These are phyloP conservation scores for Mycena pura DNA, from an alignment of 768 basidiomycete species.

Conservation along the genomic window DNA sequence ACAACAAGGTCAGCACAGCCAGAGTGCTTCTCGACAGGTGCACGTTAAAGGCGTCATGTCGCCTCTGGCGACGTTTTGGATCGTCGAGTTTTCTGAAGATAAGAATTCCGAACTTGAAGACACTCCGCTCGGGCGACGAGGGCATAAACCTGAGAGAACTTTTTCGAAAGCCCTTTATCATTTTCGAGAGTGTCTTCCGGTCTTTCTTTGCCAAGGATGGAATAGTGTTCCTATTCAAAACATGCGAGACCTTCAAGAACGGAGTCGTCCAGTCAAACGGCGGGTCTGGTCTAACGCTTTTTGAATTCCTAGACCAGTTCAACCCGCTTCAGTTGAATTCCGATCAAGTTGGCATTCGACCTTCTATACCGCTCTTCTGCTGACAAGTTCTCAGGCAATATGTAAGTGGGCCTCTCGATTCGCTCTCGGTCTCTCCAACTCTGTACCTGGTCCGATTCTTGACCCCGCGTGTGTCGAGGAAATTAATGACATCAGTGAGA, in stretches of 20 bases:
- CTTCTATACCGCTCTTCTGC: not conserved
- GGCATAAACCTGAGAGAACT: slow-evolving; percentile 47
- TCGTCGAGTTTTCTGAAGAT: slow-evolving; percentile 62
- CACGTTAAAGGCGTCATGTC: slow-evolving; percentile 58
- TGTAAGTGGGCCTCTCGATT: slow-evolving; percentile 72
- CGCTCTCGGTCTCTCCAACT: slow-evolving; percentile 67
- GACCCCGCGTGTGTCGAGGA: slow-evolving; percentile 41
- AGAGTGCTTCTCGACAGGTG: slow-evolving; percentile 55
- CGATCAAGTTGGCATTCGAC: slow-evolving; percentile 51
- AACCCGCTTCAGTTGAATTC: slow-evolving; percentile 56
- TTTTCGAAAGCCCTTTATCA: slow-evolving; percentile 56
- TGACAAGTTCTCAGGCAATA: slow-evolving; percentile 52
- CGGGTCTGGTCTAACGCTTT: slow-evolving; percentile 38
- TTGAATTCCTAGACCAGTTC: slow-evolving; percentile 60
- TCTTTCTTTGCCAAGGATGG: slow-evolving; percentile 68
- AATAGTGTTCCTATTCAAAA: slow-evolving; percentile 60
- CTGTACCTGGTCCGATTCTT: slow-evolving; percentile 60
- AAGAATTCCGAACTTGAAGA: slow-evolving; percentile 44
- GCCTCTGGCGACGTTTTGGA: slow-evolving; percentile 66
- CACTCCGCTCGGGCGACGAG: slow-evolving; percentile 37
- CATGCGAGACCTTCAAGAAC: slow-evolving; percentile 49
- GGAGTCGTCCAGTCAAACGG: slow-evolving; percentile 22
- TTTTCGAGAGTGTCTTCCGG: slow-evolving; percentile 61
- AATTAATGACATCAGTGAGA: slow-evolving; percentile 59
- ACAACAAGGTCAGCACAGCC: too few relatives aligned